Evolutionary conservation across 257 asterid genomes (phyloP).

Genomic region (Avicennia marina): DNA sequence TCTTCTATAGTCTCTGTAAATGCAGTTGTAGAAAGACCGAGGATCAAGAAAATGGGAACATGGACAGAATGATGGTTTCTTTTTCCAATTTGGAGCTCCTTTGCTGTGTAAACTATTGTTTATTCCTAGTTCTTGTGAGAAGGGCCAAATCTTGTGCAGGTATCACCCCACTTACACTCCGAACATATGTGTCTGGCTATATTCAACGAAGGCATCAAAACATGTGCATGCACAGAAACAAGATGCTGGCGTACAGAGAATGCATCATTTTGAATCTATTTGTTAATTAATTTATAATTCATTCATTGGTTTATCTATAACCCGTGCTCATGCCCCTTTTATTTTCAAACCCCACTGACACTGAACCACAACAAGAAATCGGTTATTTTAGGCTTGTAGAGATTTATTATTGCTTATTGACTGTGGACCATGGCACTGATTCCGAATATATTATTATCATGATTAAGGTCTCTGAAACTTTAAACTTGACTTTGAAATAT

Average conservation of each 20-base stretch:
- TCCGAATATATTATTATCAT: too few species aligned
- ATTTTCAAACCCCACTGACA: too few species aligned
- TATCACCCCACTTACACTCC: conserved; percentile 7
- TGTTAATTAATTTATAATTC: too few species aligned
- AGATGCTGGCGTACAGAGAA: too few species aligned
- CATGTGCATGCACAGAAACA: not conserved
- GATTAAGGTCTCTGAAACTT: too few species aligned
- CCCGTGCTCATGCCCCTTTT: too few species aligned
- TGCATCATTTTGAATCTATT: too few species aligned
- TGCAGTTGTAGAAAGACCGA: conserved; percentile 97
- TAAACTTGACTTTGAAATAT: too few species aligned
- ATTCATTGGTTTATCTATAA: too few species aligned
- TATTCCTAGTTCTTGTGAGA: conserved; percentile 74
- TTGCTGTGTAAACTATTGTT: conserved; percentile 73
- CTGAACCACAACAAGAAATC: too few species aligned
- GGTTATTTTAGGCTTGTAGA: not conserved
- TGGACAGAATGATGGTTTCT: conserved; percentile 90
- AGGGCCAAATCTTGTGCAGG: conserved; percentile 93
- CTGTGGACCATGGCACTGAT: not conserved
- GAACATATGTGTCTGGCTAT: not conserved
- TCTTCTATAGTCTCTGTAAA: conserved; percentile 13
- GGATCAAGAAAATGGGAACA: conserved; percentile 99
- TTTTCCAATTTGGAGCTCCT: conserved; percentile 85
- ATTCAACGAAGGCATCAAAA: too few species aligned
- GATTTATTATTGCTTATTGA: not conserved